Evolutionary conservation across 1,139 yeast species (phyloP).

Genomic region (Trichomonascaceae sp.): DNA sequence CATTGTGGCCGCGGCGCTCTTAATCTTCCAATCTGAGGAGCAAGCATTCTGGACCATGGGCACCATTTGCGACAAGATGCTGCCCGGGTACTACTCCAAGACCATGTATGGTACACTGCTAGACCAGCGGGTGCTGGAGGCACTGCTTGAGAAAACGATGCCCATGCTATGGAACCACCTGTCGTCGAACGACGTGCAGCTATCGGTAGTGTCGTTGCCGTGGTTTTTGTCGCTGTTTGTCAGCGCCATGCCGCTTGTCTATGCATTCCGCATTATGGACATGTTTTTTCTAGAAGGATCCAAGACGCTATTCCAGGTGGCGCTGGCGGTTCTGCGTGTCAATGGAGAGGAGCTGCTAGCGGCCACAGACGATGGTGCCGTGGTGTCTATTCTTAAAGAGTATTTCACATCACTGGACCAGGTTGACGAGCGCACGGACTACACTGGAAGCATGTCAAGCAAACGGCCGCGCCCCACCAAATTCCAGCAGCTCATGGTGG

Average conservation of each 20-base stretch:
- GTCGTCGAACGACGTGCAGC: conserved; percentile 64
- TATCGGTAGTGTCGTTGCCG: conserved; percentile 89
- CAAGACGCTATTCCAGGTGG: conserved; percentile 81
- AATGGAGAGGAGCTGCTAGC: conserved; percentile 74
- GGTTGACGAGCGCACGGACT: neutral
- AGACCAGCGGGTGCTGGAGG: conserved; percentile 89
- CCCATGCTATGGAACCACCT: conserved; percentile 84
- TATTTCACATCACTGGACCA: conserved; percentile 72
- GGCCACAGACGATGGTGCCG: conserved; percentile 86
- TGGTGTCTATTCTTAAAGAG: conserved; percentile 70
- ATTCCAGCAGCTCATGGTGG: conserved; percentile 82
- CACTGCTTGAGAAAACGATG: conserved; percentile 78
- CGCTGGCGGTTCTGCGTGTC: conserved; percentile 71
- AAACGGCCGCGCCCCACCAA: conserved; percentile 55
- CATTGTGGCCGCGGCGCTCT: conserved; percentile 84
- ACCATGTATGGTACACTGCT: conserved; percentile 95
- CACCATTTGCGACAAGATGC: conserved; percentile 67
- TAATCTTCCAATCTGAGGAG: conserved; percentile 91
- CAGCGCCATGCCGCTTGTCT: conserved; percentile 88
- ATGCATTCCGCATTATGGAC: conserved; percentile 85
- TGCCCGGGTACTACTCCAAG: conserved; percentile 93
- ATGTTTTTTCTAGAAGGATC: conserved; percentile 87
- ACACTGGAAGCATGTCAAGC: neutral
- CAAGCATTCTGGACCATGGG: conserved; percentile 94
- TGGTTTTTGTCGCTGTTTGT: conserved; percentile 90